Evolutionary conservation across 140 eudicot species (phyloP), one percentile per base, ranked within the genome.

Genomic region (Oenanthe javanica): DNA sequence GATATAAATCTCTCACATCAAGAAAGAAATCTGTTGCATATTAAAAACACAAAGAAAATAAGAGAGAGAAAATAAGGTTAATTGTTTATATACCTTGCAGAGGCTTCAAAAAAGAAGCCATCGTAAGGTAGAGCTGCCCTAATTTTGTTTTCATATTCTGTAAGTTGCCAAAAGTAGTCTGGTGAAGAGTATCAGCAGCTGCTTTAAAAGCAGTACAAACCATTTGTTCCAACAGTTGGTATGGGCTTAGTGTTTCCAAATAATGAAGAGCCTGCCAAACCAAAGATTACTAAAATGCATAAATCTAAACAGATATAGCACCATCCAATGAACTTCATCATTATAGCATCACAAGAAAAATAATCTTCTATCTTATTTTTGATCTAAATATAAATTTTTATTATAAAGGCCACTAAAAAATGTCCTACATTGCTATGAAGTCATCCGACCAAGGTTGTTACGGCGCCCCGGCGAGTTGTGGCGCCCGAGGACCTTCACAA

Each of bases 171-270:
- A 89, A 88, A 79, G 81, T 80, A 45, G 97, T 91, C 81, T 79
- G 91, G 80, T 86, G 89, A 69, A 95, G 88, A 72, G 99, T 90
- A 81, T 90, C 97, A 4, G 93, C 93, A 59, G 97, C 86, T 31
- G 97, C 97, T 80, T 88, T 85, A 79, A 92, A 92, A 78, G 99
- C 96, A 49, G 95, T 86, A 80, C 95, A 89, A 72, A 92, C 93
- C 97, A 95, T 95, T 84, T 95, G 97, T 86, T 90, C 97, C 76
- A 95, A 89, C 80, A 95, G 79, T 71, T 85, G 93, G 72, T 89
- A 88, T 19, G 99, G 99, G 76, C 82, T 82, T 73, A 94, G 76
- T 31, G 97, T 94, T 84, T 94, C 98, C 90, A 94, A 79, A 87
- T 92, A 94, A 84, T 94, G 98, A 82, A 94, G 97, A 83, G 87